Evolutionary conservation across 306 rosid species (phyloP), one percentile per base, ranked within the genome.

Genomic region (Vicia faba): DNA sequence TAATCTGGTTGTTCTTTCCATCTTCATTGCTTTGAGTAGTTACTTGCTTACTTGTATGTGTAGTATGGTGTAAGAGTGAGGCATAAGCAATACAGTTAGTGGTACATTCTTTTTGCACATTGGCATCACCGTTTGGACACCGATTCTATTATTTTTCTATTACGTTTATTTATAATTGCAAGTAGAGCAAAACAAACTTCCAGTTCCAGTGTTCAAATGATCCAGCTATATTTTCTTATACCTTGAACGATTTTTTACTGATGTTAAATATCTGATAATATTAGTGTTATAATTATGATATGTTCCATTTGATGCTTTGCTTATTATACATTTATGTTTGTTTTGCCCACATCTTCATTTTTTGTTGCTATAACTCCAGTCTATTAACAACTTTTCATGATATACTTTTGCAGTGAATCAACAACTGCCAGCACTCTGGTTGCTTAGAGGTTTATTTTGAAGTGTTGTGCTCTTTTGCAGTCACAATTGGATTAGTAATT

Each of bases 351-450:
- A 14, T 13, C 10, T 53, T 16, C 15, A 8, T 11, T 35, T 62
- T 25, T 41, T 35, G 4, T 8, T 14, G 5, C 40, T 7, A 33
- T 7, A 29, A 61, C 12, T 44, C 35, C 11, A 23, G 13, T 13
- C 20, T 20, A 51, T 40, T 68, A 18, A 49, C 19, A 33, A 26
- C 16, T 8, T 51, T 16, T 12, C 11, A n/a, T 51, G 46, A 12
- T 11, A 12, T 11, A 18, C 39, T 26, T 43, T 35, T 65, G 74
- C 85, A 81, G 86, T 3, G 86, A 82, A 48, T 82, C 86, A 40
- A 78, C 86, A 38, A 82, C 86, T 2, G 86, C 86, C 57, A 82
- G 86, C 81, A 82, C 86, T 18, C 62, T 82, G 70, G 86, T 78
- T 66, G 83, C 80, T 5, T 82, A 81, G 80, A 66, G 65, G 18